Evolutionary conservation across 2,329 filamentous ascomycete genomes (phyloP), one percentile per base, ranked within the genome.

Genomic region (Alternaria panax): DNA sequence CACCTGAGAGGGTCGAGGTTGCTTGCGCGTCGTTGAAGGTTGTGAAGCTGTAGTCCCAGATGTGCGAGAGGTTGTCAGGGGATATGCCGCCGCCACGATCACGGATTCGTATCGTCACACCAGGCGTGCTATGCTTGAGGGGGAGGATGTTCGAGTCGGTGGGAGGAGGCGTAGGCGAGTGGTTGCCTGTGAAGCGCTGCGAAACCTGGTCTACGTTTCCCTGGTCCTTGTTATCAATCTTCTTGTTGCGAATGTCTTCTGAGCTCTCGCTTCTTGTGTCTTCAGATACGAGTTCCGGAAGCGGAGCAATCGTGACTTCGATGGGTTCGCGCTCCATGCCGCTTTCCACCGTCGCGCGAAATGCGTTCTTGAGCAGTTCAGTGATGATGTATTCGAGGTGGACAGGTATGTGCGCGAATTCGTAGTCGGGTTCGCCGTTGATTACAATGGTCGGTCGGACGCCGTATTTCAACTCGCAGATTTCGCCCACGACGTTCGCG

Each of bases 381-480:
- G 94, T 99, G 65, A 97, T 87, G 65, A 99, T 97, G 78, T 99
- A 99, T 79, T 98, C 94, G 24, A 99, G 86, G 78, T 99, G 95
- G 76, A 96, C 95, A 14, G 95, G 95, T 8, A 99, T 90, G 73
- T 96, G 95, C 20, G 94, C 93, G 74, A 99, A 96, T 0, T 88
- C 90, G n/a, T 93, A 92, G 51, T 91, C 89, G 0, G 91, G 89
- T 75, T 96, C 90, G 65, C 95, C 95, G 66, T 93, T 91, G 70
- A 99, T 90, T 46, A 89, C 81, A 71, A 97, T 85, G 2, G 85
- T 86, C 0, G 95, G 95, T 0, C 95, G 87, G 1, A 96, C 88
- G 51, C 95, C 95, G 74, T 99, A 99, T 63, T 95, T 94, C 34
- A 97, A 85, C 82, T 98, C 95, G 81, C 94, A 98, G 62, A 98